Base-by-base conservation (phyloP, 1,284 basidiomycete species). In the Papiliotrema fonsecae region DNA sequence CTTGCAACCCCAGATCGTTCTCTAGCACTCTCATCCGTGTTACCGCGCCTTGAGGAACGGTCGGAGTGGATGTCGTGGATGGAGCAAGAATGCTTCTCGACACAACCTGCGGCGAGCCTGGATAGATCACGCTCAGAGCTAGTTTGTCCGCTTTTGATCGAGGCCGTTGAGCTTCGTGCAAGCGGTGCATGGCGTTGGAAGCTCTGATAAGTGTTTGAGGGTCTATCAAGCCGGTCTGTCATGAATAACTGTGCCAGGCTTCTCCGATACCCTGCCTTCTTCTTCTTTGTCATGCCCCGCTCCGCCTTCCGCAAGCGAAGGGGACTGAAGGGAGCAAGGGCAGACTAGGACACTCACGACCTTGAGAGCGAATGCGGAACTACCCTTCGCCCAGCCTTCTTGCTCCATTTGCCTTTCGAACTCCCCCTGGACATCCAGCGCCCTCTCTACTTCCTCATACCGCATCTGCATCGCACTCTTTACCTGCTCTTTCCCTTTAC, bases 301-400 rank as follows among this genome's bases (percentile, higher is more conserved):
- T n/a, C n/a, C n/a, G n/a, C n/a, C n/a, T n/a, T n/a, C n/a, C n/a
- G n/a, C n/a, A n/a, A n/a, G n/a, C n/a, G n/a, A n/a, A n/a, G n/a
- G n/a, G n/a, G n/a, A n/a, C n/a, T n/a, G n/a, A n/a, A n/a, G n/a
- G n/a, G n/a, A n/a, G 40, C 22, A 28, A 7, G 7, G n/a, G 10
- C 30, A 31, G 30, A 6, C 26, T 14, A 19, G 14, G 14, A 28
- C 4, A 70, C 81, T 54, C 60, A 84, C 87, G 51, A 88, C 72
- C 70, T 92, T 92, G 36, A 92, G 71, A 0, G 89, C 87, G 32
- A 92, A 84, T 81, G 85, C 88, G 0, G 87, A 88, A 54, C 80
- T 78, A 24, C 86, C 69, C 26, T 28, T 42, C 9, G 24, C 26
- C 19, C 68, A 52, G 4, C 58, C 62, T 37, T 55, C 65, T 22